Base-by-base conservation (phyloP, 768 basidiomycete genomes). In the Psilocybe tampanensis region DNA sequence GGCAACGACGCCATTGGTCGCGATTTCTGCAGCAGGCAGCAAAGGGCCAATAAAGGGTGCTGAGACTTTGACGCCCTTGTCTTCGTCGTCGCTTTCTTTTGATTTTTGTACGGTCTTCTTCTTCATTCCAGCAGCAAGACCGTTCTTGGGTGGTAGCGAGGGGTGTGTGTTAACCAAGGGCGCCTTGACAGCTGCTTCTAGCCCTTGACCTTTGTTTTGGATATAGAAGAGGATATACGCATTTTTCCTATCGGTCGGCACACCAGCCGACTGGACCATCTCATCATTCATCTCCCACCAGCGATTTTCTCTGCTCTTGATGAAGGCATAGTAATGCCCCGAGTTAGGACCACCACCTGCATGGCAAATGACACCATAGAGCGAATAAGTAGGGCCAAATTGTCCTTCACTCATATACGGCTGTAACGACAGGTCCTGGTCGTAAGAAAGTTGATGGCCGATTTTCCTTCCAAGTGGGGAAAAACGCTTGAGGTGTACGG, bases 251-350 rank as follows among this genome's bases (percentile, higher is more conserved):
- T 74, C 72, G 24, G 86, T 72, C 1, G 92, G 88, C 4, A 81
- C 62, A 15, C 70, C 60, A 13, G 71, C 66, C 3, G 73, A 65
- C 9, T 80, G 73, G 21, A 95, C 89, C 44, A 76, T 76, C 24
- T 95, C 93, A 68, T 99, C 97, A 74, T 99, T 96, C 88, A 95
- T 95, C 74, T 94, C 88, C 74, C 82, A 86, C 95, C 95, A 99
- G 33, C 74, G 74, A 11, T 86, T 88, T 32, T 82, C 75, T 33
- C 78, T 80, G 39, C 84, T 80, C 69, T 87, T 92, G 65, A 97
- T 86, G 64, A 85, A 88, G 17, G 95, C 89, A 61, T 86, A 94
- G 73, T 99, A 99, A 72, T 99, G 97, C 3, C 97, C 97, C 1
- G 92, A 95, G 67, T 97, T 92, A 13, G 95, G 94, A 5, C 95